Evolutionary conservation across 768 basidiomycete species (phyloP).

Genomic region (Pleurotus giganteus): DNA sequence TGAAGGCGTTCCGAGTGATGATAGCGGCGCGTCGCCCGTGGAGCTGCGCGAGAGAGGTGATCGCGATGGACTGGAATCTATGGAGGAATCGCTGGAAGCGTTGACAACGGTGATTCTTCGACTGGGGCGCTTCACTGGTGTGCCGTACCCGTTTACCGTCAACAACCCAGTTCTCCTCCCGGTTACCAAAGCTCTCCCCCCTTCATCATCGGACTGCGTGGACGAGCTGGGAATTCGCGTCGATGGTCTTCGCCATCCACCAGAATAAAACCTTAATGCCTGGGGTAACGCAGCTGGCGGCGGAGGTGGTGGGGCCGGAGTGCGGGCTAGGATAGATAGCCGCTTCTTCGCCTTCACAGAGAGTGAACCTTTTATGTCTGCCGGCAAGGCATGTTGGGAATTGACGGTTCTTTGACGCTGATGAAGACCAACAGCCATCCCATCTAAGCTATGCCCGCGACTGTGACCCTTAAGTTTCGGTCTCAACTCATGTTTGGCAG

Average conservation of each 20-base stretch:
- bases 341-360: slow-evolving; percentile 26
- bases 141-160: slow-evolving; percentile 1
- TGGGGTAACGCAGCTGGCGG: slow-evolving; percentile 48
- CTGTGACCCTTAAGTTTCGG: neutral
- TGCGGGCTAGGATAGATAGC: neutral
- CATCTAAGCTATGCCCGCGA: neutral
- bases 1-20: neutral
- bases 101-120: slow-evolving; percentile 43
- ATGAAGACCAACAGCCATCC: slow-evolving; percentile 14
- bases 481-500: neutral
- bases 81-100: slow-evolving; percentile 46
- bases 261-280: slow-evolving; percentile 43
- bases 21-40: slow-evolving; percentile 8
- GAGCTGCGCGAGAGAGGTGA: slow-evolving; percentile 18
- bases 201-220: slow-evolving; percentile 36
- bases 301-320: slow-evolving; percentile 24
- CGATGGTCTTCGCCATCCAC: slow-evolving; percentile 45
- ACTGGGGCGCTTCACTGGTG: slow-evolving; percentile 31
- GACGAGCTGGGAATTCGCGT: slow-evolving; percentile 19
- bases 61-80: slow-evolving; percentile 27
- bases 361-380: slow-evolving; percentile 22
- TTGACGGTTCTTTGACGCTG: slow-evolving; percentile 2
- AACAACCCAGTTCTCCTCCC: neutral
- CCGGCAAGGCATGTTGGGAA: slow-evolving; percentile 12
- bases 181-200: neutral